phyloP scores from a whole-genome alignment of 805 yeast species.

The Tetrapisispora fleetii region DNA sequence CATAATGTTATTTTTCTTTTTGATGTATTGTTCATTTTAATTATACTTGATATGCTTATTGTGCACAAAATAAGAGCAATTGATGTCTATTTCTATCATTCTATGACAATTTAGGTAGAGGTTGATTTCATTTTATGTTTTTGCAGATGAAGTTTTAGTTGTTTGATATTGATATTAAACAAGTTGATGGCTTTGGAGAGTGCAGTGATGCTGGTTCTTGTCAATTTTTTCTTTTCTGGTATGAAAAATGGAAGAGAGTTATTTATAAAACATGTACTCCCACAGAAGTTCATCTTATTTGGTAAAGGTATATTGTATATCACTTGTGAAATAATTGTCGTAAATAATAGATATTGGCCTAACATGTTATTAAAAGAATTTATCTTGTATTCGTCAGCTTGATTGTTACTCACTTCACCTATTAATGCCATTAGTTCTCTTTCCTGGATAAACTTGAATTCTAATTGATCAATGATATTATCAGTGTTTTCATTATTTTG shows the following conservation, averaged over 20 bases:
- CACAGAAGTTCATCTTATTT: not conserved
- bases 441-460: slow-evolving; percentile 7
- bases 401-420: not conserved
- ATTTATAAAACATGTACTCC: slow-evolving; percentile 1
- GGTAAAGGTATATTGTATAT: slow-evolving; percentile 2
- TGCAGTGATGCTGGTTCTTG: not conserved
- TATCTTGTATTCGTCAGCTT: slow-evolving; percentile 4
- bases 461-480: not conserved
- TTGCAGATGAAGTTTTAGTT: slow-evolving; percentile 1
- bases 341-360: slow-evolving; percentile 15
- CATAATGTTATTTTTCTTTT: too few species aligned
- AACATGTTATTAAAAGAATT: slow-evolving; percentile 14
- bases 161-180: slow-evolving; percentile 2
- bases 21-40: too few species aligned
- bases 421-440: slow-evolving; percentile 5
- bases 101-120: not conserved
- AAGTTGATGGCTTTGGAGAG: not conserved
- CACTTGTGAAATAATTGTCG: not conserved
- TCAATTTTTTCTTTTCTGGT: not conserved
- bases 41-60: too few species aligned
- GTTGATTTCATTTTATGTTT: not conserved
- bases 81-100: too few species aligned
- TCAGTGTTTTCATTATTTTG: not conserved
- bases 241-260: not conserved
- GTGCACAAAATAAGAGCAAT: too few species aligned